A percentile compares a stretch with the other conserved stretches of the same genome.
Evolutionary conservation across 352 stramenopile genomes (phyloP).

Genomic region (Detonula confervacea): DNA sequence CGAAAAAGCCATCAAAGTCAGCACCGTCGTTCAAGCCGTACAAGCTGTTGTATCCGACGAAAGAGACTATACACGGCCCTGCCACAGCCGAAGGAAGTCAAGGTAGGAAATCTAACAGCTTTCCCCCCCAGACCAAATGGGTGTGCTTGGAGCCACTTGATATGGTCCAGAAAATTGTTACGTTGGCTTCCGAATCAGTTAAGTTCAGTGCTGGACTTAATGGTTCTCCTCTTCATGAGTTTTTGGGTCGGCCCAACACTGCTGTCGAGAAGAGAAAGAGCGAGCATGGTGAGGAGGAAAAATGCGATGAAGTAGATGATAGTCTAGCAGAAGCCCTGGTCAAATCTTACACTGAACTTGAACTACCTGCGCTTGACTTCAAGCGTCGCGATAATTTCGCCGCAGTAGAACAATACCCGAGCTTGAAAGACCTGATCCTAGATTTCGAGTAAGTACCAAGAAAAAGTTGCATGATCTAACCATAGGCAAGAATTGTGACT

Average conservation of each 20-base stretch:
- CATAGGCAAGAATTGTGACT: too few species aligned
- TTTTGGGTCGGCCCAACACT: background rate
- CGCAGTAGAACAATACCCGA: background rate
- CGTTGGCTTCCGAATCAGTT: slow-evolving; percentile 4
- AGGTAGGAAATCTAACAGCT: background rate
- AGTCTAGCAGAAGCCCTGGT: background rate
- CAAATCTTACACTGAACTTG: background rate
- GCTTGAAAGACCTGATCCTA: background rate
- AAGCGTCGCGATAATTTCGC: background rate
- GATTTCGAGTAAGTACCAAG: too few species aligned
- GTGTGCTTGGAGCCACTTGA: slow-evolving; percentile 25
- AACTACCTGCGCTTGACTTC: background rate
- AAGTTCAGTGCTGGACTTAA: background rate
- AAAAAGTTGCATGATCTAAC: too few species aligned
- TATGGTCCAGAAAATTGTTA: slow-evolving; percentile 32
- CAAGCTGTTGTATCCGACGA: background rate
- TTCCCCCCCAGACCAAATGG: slow-evolving; percentile 6
- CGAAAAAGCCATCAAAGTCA: background rate
- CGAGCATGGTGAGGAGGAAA: background rate
- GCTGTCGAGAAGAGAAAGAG: background rate
- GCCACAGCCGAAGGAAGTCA: background rate
- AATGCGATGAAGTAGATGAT: background rate
- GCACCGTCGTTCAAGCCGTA: background rate
- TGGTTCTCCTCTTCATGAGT: background rate
- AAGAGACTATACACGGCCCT: background rate